These are phyloP conservation scores for Jacaranda mimosifolia DNA, from an alignment of 257 asterid genomes.

Conservation along the genomic window DNA sequence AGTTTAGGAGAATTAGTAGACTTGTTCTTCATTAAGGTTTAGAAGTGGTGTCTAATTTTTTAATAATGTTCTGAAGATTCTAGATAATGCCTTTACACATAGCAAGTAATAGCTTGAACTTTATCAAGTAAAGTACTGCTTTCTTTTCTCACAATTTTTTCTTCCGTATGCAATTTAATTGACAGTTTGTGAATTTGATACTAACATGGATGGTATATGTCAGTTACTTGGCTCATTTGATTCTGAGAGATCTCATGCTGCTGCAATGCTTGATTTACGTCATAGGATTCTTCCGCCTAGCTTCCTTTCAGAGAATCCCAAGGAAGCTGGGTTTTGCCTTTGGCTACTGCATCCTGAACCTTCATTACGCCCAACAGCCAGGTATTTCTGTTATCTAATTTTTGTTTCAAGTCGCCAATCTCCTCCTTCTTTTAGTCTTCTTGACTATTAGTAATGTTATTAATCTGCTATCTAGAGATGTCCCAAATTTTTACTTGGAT, in stretches of 20 bases:
- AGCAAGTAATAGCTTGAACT: conserved; percentile 13
- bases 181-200: conserved; percentile 29
- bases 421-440: neutral
- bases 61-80: conserved; percentile 7
- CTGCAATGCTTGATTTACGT: conserved; percentile 86
- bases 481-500: neutral
- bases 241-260: conserved; percentile 79
- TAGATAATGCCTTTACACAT: conserved; percentile 5
- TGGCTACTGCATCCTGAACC: conserved; percentile 97
- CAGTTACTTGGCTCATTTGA: conserved; percentile 90
- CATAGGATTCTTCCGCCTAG: conserved; percentile 91
- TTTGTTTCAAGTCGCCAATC: neutral
- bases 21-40: conserved; percentile 28
- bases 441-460: neutral
- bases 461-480: neutral
- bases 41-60: neutral
- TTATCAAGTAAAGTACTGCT: conserved; percentile 23
- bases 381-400: conserved; percentile 47
- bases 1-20: conserved; percentile 11
- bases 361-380: conserved; percentile 80
- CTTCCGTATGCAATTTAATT: conserved; percentile 22
- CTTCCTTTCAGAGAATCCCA: conserved; percentile 84
- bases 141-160: conserved; percentile 30
- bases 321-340: conserved; percentile 97
- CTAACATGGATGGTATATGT: conserved; percentile 37